Conservation (phyloP, 352 stramenopile genomes). For the Halophytophthora batemanensis region DNA sequence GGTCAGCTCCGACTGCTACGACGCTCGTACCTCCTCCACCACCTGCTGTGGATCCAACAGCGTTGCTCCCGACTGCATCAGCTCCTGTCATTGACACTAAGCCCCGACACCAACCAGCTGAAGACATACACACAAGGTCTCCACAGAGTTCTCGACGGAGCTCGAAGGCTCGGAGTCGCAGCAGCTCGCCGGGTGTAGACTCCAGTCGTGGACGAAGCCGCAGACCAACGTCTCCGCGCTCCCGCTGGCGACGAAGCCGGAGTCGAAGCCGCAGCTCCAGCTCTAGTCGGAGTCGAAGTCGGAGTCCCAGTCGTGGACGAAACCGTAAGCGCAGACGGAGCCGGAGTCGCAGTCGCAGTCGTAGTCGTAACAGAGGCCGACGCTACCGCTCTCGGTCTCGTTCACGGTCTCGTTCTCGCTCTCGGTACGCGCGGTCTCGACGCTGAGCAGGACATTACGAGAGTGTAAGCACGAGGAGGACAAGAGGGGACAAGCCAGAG, state of each 20-base stretch:
- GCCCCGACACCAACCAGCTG: too few relatives aligned
- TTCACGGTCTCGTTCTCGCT: slow-evolving; percentile 28
- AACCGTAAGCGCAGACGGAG: slow-evolving; percentile 19
- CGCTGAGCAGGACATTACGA: slow-evolving; percentile 10
- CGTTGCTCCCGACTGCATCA: slow-evolving; percentile 2
- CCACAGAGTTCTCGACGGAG: background rate
- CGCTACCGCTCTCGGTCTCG: slow-evolving; percentile 22
- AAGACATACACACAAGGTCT: too few relatives aligned
- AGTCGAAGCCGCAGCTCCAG: slow-evolving; percentile 14
- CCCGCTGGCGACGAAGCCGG: slow-evolving; percentile 10
- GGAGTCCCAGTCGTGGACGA: slow-evolving; percentile 26
- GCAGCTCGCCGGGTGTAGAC: slow-evolving; percentile 18
- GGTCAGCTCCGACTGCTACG: background rate
- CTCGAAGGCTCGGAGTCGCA: slow-evolving; percentile 8
- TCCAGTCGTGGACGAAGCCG: slow-evolving; percentile 8
- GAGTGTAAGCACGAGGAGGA: background rate
- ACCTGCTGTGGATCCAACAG: slow-evolving; percentile 3
- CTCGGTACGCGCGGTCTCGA: slow-evolving; percentile 10
- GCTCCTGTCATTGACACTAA: background rate
- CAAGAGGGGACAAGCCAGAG: too few relatives aligned
- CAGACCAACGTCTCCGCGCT: slow-evolving; percentile 7
- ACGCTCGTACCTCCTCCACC: slow-evolving; percentile 9
- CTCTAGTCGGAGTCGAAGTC: slow-evolving; percentile 15
- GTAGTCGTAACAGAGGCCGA: slow-evolving; percentile 6
- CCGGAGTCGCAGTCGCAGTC: slow-evolving; percentile 8